Percentiles rank a stretch among this genome's conserved stretches.
phyloP scores from a whole-genome alignment of 192 early-diverging fungal species.

The Phycomyces nitens region DNA sequence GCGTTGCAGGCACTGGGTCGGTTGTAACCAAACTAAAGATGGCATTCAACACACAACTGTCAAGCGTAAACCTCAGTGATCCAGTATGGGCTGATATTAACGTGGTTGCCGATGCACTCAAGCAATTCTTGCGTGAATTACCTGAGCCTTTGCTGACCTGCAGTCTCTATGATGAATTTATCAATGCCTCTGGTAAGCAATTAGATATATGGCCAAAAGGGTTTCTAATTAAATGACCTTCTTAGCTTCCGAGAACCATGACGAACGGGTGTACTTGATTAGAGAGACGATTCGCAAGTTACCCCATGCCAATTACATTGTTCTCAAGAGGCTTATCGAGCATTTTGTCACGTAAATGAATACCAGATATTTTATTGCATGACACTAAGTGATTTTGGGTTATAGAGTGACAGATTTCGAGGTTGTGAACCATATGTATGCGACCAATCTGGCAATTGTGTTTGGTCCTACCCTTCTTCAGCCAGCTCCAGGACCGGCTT shows the following conservation, averaged over 20 bases:
- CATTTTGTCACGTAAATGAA: conserved; percentile 56
- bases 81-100: conserved; percentile 73
- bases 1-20: conserved; percentile 63
- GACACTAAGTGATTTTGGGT: neutral
- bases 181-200: conserved; percentile 60
- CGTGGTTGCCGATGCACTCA: conserved; percentile 83
- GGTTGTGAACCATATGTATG: conserved; percentile 85
- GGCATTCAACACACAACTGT: conserved; percentile 53
- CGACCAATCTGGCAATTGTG: conserved; percentile 88
- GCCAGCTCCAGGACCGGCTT: conserved; percentile 54
- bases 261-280: conserved; percentile 69
- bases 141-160: conserved; percentile 92
- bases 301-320: conserved; percentile 57
- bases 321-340: conserved; percentile 68
- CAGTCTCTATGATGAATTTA: conserved; percentile 77
- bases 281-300: conserved; percentile 63
- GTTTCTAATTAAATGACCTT: conserved; percentile 9
- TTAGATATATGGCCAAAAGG: neutral
- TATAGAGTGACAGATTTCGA: conserved; percentile 67
- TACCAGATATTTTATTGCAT: neutral
- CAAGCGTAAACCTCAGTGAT: conserved; percentile 52
- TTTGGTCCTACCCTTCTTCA: conserved; percentile 90
- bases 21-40: conserved; percentile 56
- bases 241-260: conserved; percentile 58
- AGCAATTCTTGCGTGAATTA: conserved; percentile 91